Percentiles rank a stretch among this genome's conserved stretches.
Evolutionary conservation across 2,329 filamentous ascomycete genomes (phyloP).

Genomic region (Epichloe uncinata): DNA sequence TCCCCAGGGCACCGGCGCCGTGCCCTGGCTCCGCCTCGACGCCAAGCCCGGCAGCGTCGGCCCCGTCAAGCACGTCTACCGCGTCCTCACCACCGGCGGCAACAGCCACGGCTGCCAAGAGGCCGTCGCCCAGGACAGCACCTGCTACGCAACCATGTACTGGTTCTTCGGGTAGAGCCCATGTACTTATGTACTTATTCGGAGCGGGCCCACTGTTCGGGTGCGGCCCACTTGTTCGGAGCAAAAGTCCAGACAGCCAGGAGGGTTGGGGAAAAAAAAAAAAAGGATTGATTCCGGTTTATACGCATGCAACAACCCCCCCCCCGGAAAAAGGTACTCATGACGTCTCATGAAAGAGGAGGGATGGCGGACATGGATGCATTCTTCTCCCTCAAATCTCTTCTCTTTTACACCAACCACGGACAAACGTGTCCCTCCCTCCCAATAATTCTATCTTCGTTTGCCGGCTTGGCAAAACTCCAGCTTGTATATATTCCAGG

Average conservation of each 20-base stretch:
- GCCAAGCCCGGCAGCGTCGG: slow-evolving; percentile 26
- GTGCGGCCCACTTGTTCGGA: too few relatives aligned
- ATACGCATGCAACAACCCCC: too few relatives aligned
- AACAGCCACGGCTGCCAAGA: slow-evolving; percentile 27
- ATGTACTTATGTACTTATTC: too few relatives aligned
- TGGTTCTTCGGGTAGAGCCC: slow-evolving; percentile 32
- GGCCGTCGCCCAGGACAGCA: slow-evolving; percentile 31
- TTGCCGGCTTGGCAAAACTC: not conserved
- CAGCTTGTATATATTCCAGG: not conserved
- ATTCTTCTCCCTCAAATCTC: not conserved
- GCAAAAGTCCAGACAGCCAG: too few relatives aligned
- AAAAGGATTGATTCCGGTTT: too few relatives aligned
- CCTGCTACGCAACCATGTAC: slow-evolving; percentile 43
- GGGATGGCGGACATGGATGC: not conserved
- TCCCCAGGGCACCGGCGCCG: slow-evolving; percentile 34
- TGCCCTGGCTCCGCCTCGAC: slow-evolving; percentile 40
- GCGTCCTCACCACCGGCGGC: slow-evolving; percentile 42
- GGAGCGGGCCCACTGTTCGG: too few relatives aligned
- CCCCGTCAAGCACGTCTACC: slow-evolving; percentile 31
- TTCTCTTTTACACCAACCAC: not conserved
- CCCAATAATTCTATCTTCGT: not conserved
- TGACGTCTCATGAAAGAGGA: too few relatives aligned
- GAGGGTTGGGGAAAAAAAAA: too few relatives aligned
- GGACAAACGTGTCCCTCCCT: not conserved
- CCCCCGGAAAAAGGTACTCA: too few relatives aligned